Evolutionary conservation across 225 moss, liverwort and hornwort genomes (phyloP), one percentile per base, ranked within the genome.

Genomic region (Straminergon stramineum): DNA sequence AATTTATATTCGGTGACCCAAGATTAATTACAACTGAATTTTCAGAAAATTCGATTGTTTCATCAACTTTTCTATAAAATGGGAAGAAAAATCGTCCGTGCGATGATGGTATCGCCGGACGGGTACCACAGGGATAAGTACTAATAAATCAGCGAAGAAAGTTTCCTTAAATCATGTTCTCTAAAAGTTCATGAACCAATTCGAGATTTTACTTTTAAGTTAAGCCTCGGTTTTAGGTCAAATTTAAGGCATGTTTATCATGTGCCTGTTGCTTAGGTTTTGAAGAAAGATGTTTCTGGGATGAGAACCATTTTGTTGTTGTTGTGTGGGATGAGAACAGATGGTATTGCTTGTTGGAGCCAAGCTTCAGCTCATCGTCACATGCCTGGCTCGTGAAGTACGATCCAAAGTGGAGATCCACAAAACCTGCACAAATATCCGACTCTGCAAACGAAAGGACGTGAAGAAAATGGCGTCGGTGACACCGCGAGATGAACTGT

Each of bases 291-390:
- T 77, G 58, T 53, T 80, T 68, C 24, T 53, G 63, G 21, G 57
- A 27, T 53, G 63, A 13, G 64, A 27, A 6, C 13, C 52, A 6
- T 26, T 26, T 53, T 5, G 13, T 34, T 7, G 31, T 53, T 51
- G 15, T 23, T 80, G 23, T 34, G 6, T 39, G 87, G 78, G 81
- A 51, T 88, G 90, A 65, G 77, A 76, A 77, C 96, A 99, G 99
- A 92, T 99, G 87, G 86, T 96, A 6, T 68, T 99, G 57, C 83
- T 94, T 16, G 96, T 99, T 73, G 99, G 99, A 30, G 91, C 94
- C 45, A 99, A 99, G 90, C 92, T 97, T 55, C 99, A 99, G 90
- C 92, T 95, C 9, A 92, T 99, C 56, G 90, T 99, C 31, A 96
- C 96, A 10, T 91, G 86, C 71, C 90, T 99, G 69, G 96, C 94